These are phyloP conservation scores for Diaporthe destruens DNA, from an alignment of 2,329 filamentous ascomycete genomes.

Conservation along the genomic window DNA sequence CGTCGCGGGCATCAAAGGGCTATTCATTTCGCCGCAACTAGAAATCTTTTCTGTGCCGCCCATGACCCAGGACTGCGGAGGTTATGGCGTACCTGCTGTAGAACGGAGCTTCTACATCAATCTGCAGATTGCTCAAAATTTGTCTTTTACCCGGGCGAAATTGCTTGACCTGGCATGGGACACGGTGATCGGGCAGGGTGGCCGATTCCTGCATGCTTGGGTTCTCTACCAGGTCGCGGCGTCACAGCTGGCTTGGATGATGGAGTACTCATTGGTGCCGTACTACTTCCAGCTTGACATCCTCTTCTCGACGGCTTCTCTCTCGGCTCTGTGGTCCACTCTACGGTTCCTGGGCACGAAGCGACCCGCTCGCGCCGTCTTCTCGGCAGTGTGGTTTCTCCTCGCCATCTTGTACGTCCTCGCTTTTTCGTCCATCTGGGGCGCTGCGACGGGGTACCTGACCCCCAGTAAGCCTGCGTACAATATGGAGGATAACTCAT, in stretches of 20 bases:
- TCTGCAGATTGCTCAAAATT: slow-evolving; percentile 11
- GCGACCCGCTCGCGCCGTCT: slow-evolving; percentile 12
- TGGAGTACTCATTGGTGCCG: slow-evolving; percentile 32
- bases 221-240: slow-evolving; percentile 28
- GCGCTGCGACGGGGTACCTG: slow-evolving; percentile 29
- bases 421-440: slow-evolving; percentile 30
- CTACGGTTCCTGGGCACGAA: slow-evolving; percentile 4
- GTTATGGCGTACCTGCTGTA: slow-evolving; percentile 26
- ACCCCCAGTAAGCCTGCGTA: slow-evolving; percentile 31
- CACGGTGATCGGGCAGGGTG: slow-evolving; percentile 28
- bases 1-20: slow-evolving; percentile 16
- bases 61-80: slow-evolving; percentile 27
- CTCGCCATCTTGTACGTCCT: slow-evolving; percentile 34
- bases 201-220: slow-evolving; percentile 24
- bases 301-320: slow-evolving; percentile 27
- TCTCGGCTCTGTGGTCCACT: slow-evolving; percentile 24
- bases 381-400: slow-evolving; percentile 34
- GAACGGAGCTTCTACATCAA: slow-evolving; percentile 32
- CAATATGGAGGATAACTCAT: slow-evolving; percentile 17
- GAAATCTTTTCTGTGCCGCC: slow-evolving; percentile 21
- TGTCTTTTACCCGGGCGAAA: slow-evolving; percentile 32
- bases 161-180: slow-evolving; percentile 33
- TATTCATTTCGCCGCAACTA: not conserved
- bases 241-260: slow-evolving; percentile 32
- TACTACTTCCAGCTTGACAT: slow-evolving; percentile 30